Percentiles rank a stretch among this genome's conserved stretches.
Evolutionary conservation across 305 asterid species (phyloP).

Genomic region (Fraxinus sp.): DNA sequence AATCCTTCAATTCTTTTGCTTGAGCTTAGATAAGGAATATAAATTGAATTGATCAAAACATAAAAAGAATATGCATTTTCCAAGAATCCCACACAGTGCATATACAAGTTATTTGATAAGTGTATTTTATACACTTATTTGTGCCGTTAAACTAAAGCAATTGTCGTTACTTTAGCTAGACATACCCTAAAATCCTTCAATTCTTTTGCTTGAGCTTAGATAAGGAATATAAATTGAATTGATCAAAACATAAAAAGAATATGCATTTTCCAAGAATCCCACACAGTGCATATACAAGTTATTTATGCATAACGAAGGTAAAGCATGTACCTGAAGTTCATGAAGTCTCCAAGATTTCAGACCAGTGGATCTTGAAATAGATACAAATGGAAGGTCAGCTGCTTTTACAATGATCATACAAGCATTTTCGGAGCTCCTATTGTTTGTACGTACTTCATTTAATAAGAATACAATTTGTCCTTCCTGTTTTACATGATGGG

Average conservation of each 20-base stretch:
- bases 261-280: constrained; percentile 3
- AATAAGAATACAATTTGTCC: constrained; percentile 66
- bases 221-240: not conserved
- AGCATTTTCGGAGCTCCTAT: constrained; percentile 75
- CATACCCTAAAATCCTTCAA: not conserved
- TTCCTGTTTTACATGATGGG: constrained; percentile 53
- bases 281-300: not conserved
- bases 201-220: constrained; percentile 11
- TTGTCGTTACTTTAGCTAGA: too few species aligned
- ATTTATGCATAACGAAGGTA: not conserved
- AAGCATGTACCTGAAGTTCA: constrained; percentile 56
- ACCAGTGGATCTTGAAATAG: constrained; percentile 50
- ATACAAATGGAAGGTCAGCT: constrained; percentile 60
- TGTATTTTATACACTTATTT: too few species aligned
- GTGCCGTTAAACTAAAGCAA: too few species aligned
- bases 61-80: not conserved
- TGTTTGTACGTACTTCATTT: constrained; percentile 48
- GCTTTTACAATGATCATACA: constrained; percentile 73
- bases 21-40: not conserved
- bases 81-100: not conserved
- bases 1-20: constrained; percentile 4
- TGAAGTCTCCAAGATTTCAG: constrained; percentile 56
- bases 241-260: not conserved
- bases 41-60: not conserved
- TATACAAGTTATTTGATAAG: not conserved